Conservation (phyloP, 2,329 filamentous ascomycete species). For the Colletotrichum orbiculare region DNA sequence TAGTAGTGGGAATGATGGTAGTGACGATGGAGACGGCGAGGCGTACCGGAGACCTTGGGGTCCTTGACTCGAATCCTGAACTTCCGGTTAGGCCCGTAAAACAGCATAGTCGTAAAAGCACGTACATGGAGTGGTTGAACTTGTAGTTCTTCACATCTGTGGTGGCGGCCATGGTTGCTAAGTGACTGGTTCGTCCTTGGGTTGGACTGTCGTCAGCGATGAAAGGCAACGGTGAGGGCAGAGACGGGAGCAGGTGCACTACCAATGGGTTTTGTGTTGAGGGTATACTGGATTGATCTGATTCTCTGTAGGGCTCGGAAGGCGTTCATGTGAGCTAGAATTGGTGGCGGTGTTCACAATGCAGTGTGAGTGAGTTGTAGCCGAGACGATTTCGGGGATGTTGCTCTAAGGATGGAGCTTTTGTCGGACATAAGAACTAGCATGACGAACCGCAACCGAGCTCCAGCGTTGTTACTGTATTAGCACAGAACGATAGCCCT, state of each 20-base stretch:
- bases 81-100: slow-evolving; percentile 33
- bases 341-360: background rate
- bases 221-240: background rate
- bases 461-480: slow-evolving; percentile 8
- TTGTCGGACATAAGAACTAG: slow-evolving; percentile 28
- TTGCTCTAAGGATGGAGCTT: slow-evolving; percentile 14
- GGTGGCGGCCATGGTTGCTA: slow-evolving; percentile 70
- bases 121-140: slow-evolving; percentile 85
- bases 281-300: slow-evolving; percentile 29
- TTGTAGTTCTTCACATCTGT: slow-evolving; percentile 85
- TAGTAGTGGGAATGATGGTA: slow-evolving; percentile 1
- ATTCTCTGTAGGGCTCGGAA: slow-evolving; percentile 33
- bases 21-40: slow-evolving; percentile 2
- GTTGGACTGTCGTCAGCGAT: background rate
- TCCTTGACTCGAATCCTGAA: slow-evolving; percentile 92
- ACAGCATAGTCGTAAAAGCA: rapidly evolving
- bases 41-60: slow-evolving; percentile 78
- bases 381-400: slow-evolving; percentile 15
- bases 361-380: slow-evolving; percentile 8
- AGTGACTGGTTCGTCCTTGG: slow-evolving; percentile 35
- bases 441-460: slow-evolving; percentile 16
- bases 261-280: slow-evolving; percentile 20
- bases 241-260: background rate
- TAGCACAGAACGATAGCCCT: no score
- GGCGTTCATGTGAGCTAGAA: slow-evolving; percentile 29